phyloP scores from a whole-genome alignment of 352 stramenopile genomes.

The Pythium dissotocum region DNA sequence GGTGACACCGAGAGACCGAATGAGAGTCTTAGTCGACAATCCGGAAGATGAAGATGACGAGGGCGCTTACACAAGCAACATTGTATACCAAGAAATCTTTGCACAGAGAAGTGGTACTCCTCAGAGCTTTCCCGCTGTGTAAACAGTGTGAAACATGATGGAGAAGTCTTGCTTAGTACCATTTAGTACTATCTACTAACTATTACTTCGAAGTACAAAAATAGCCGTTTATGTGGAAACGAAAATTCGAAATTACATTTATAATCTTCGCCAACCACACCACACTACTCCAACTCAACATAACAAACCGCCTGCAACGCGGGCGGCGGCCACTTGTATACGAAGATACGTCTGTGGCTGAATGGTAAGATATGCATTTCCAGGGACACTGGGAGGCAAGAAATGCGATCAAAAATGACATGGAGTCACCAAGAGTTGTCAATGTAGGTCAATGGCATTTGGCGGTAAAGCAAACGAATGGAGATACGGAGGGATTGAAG shows the following conservation, averaged over 20 bases:
- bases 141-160: neutral
- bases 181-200: too few species aligned
- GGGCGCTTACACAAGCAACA: constrained; percentile 22
- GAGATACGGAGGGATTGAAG: too few species aligned
- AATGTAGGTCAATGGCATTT: too few species aligned
- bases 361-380: too few species aligned
- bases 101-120: neutral
- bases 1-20: constrained; percentile 10
- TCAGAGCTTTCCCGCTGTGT: neutral
- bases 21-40: constrained; percentile 21
- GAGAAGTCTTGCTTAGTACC: too few species aligned
- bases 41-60: constrained; percentile 5
- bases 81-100: constrained; percentile 13
- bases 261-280: neutral
- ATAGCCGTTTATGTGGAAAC: neutral
- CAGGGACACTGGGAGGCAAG: too few species aligned
- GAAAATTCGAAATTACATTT: neutral
- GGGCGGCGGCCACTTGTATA: neutral
- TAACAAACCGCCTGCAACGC: neutral
- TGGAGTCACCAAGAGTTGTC: too few species aligned
- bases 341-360: too few species aligned
- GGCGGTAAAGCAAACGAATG: too few species aligned
- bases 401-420: too few species aligned
- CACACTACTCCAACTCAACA: neutral
- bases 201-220: neutral